These are phyloP conservation scores for Maudiozyma serrabonitensis DNA, from an alignment of 805 yeast genomes.

Conservation along the genomic window DNA sequence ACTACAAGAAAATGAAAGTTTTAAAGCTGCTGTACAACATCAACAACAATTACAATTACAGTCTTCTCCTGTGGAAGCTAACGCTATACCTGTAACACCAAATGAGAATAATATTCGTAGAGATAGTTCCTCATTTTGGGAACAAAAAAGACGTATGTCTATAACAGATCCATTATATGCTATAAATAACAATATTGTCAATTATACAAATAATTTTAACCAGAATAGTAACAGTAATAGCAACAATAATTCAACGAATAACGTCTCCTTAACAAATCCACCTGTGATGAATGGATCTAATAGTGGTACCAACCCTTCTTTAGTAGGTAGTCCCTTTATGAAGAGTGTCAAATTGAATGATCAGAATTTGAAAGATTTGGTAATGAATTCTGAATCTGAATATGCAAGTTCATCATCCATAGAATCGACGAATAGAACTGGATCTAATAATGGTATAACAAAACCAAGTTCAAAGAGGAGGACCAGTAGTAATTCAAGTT, in stretches of 20 bases:
- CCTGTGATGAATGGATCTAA: background rate
- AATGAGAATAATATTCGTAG: conserved; percentile 3
- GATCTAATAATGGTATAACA: conserved; percentile 1
- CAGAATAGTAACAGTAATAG: conserved; percentile 1
- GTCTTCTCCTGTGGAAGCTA: conserved; percentile 3
- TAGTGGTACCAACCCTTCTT: background rate
- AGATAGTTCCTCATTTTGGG: conserved; percentile 30
- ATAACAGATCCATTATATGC: conserved; percentile 18
- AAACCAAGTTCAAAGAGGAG: conserved; percentile 12
- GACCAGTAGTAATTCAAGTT: conserved; percentile 21
- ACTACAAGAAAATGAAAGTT: conserved; percentile 30
- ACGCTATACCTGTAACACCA: conserved; percentile 8
- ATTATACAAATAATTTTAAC: conserved; percentile 1
- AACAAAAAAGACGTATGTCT: conserved; percentile 34
- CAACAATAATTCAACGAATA: background rate
- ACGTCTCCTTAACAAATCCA: background rate
- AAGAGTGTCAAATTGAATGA: conserved; percentile 27
- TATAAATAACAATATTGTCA: background rate
- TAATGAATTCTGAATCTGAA: conserved; percentile 19
- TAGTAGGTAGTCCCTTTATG: background rate
- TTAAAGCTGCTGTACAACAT: conserved; percentile 27
- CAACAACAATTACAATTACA: conserved; percentile 6
- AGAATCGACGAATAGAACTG: conserved; percentile 10
- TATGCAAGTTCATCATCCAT: conserved; percentile 25
- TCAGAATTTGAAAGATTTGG: conserved; percentile 28